Percentiles rank a stretch among this genome's conserved stretches.
Conservation (phyloP, 371 early-diverging fungal species). For the Lichtheimia corymbifera region DNA sequence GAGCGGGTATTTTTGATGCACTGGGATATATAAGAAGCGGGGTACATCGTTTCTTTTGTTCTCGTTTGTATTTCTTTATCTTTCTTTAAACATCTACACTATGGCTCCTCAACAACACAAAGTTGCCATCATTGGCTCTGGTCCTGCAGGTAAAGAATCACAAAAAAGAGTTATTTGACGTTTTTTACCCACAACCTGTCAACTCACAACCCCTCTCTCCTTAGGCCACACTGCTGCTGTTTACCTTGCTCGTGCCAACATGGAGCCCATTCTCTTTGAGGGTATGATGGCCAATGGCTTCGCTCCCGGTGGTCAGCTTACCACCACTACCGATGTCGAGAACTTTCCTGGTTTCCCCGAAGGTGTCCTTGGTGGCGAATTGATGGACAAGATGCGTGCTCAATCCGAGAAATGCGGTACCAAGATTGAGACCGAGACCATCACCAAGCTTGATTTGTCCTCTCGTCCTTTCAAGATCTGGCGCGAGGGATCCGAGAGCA, state of each 20-base stretch:
- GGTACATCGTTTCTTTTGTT: too few species aligned
- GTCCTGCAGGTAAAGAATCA: conserved; percentile 77
- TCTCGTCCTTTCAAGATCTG: conserved; percentile 88
- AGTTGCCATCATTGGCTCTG: conserved; percentile 81
- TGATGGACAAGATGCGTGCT: conserved; percentile 81
- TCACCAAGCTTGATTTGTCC: conserved; percentile 80
- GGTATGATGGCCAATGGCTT: conserved; percentile 95
- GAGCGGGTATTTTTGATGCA: too few species aligned
- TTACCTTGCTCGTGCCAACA: conserved; percentile 92
- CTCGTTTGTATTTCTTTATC: too few species aligned
- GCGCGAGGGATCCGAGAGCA: conserved; percentile 79
- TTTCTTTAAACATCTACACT: background rate
- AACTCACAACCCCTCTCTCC: background rate
- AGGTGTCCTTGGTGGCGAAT: conserved; percentile 79
- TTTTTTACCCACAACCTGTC: too few species aligned
- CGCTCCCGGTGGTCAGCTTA: conserved; percentile 89
- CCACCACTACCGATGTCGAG: conserved; percentile 91
- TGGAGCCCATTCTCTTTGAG: conserved; percentile 93
- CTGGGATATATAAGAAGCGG: too few species aligned
- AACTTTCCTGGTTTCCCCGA: conserved; percentile 90
- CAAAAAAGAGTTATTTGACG: background rate
- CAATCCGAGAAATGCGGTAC: conserved; percentile 87
- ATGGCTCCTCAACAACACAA: conserved; percentile 51
- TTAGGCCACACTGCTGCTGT: conserved; percentile 92
- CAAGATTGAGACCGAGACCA: conserved; percentile 87